A percentile compares a stretch with the other conserved stretches of the same genome.
These are phyloP conservation scores for Euptelea pleiosperma DNA, from an alignment of 164 flowering plant species.

Conservation along the genomic window DNA sequence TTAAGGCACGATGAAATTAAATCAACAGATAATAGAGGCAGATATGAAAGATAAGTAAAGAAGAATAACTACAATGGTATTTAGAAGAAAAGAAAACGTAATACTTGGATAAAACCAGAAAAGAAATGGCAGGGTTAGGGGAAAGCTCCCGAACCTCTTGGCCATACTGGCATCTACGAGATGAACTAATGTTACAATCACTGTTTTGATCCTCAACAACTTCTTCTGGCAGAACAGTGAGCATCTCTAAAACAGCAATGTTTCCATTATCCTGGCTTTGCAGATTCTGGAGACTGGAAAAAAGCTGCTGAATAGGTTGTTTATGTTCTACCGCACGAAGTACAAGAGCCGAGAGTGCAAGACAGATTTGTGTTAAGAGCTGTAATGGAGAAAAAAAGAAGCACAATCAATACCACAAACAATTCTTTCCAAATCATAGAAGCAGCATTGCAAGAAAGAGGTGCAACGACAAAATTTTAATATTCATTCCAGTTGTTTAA, in stretches of 20 bases:
- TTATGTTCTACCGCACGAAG: slow-evolving; percentile 67
- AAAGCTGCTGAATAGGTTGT: slow-evolving; percentile 76
- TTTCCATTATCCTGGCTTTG: slow-evolving; percentile 64
- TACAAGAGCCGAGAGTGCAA: slow-evolving; percentile 79
- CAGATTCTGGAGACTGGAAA: slow-evolving; percentile 72
- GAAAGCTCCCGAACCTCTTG: slow-evolving; percentile 57
- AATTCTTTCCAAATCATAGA: background rate
- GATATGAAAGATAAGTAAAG: background rate
- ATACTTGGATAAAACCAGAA: slow-evolving; percentile 1
- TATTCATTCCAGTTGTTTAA: background rate
- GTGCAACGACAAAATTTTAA: background rate
- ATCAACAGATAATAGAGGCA: background rate
- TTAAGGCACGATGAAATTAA: slow-evolving; percentile 6
- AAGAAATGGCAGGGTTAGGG: slow-evolving; percentile 1
- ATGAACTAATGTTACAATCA: slow-evolving; percentile 45
- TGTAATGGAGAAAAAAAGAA: slow-evolving; percentile 28
- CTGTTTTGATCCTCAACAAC: slow-evolving; percentile 52
- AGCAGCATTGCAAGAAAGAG: background rate
- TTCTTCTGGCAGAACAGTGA: slow-evolving; percentile 95
- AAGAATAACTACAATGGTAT: background rate
- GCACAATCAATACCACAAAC: background rate
- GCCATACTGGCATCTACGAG: slow-evolving; percentile 57
- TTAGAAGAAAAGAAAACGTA: background rate
- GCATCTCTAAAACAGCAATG: slow-evolving; percentile 84
- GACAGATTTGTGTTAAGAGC: slow-evolving; percentile 96